Conservation (phyloP, 148 eudicot species). For the Heliosperma pusillum region DNA sequence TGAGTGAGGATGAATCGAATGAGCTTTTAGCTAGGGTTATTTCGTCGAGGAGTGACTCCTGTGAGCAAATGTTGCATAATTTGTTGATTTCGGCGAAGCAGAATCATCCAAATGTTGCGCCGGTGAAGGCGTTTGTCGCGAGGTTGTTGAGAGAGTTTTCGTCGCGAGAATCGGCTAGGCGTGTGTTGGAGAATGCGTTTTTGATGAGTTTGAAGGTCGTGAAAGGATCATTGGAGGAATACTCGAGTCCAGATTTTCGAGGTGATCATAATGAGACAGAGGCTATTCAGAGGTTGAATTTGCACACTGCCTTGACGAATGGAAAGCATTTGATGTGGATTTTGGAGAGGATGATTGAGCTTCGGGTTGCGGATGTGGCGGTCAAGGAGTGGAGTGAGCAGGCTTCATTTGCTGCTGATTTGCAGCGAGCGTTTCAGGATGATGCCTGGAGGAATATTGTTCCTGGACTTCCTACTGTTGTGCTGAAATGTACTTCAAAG, state of each 20-base stretch:
- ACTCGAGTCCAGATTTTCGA: slow-evolving; percentile 74
- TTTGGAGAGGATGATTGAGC: slow-evolving; percentile 91
- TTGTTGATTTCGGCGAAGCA: slow-evolving; percentile 59
- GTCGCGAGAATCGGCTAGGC: slow-evolving; percentile 53
- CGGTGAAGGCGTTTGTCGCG: slow-evolving; percentile 85
- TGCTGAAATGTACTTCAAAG: slow-evolving; percentile 70
- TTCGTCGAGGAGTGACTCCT: slow-evolving; percentile 32
- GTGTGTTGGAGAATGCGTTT: slow-evolving; percentile 63
- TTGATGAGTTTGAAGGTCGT: slow-evolving; percentile 56
- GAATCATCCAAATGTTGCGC: slow-evolving; percentile 70
- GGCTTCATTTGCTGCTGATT: slow-evolving; percentile 60
- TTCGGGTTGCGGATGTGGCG: slow-evolving; percentile 73
- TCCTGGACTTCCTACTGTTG: slow-evolving; percentile 70
- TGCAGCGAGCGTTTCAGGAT: slow-evolving; percentile 83
- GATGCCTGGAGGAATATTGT: slow-evolving; percentile 84
- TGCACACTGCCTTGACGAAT: slow-evolving; percentile 66
- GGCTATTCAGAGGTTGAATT: slow-evolving; percentile 83
- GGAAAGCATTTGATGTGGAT: slow-evolving; percentile 90
- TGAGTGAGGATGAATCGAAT: slow-evolving; percentile 52
- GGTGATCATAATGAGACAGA: slow-evolving; percentile 83
- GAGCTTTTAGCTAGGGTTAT: slow-evolving; percentile 71
- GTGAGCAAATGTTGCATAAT: slow-evolving; percentile 73
- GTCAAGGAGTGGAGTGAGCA: slow-evolving; percentile 85
- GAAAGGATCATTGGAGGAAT: slow-evolving; percentile 78
- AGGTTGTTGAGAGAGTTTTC: slow-evolving; percentile 68